Evolutionary conservation across 139 green algal species (phyloP), one percentile per base, ranked within the genome.

Genomic region (Cymbomonas tetramitiformis): DNA sequence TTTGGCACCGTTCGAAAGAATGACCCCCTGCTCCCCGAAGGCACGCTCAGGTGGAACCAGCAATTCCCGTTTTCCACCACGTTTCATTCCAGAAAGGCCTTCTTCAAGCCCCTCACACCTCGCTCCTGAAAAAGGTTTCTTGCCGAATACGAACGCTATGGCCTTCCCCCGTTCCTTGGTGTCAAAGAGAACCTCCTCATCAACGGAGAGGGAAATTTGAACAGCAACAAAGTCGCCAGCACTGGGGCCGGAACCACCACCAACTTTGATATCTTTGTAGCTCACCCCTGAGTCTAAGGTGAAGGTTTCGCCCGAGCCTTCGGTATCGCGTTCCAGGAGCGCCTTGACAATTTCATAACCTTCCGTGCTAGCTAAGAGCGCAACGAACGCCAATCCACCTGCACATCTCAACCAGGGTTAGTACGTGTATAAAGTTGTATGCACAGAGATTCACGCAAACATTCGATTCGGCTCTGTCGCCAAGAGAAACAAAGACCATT

Each of bases 261-360:
- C 62, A 0, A 70, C 40, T 31, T 55, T 61, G 7, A 47, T 3
- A 39, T 69, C 62, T 15, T 24, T 18, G 26, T 58, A 49, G 5
- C 12, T 6, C 2, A 64, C 26, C 0, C 62, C 52, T 3, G 30
- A 53, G 3, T 58, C 30, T 7, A 53, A 2, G 2, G 29, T 18
- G 2, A 69, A 31, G 2, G n/a, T 31, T 24, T 64, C 60, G 8
- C 49, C 50, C 10, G 24, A 30, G 18, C 23, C 60, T 4, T 68
- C 60, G 3, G 48, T 30, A 5, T 68, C 60, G 32, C n/a, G n/a
- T 29, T 68, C 60, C 2, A 68, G 25, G 26, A 61, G 30, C 4
- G 49, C 34, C 36, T 68, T 68, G n/a, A 65, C 34, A 25, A 68
- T 68, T 39, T 68, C 60, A 18, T 32, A 57, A 21, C 56, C 51